These are phyloP conservation scores for Beauveria caledonica DNA, from an alignment of 2,329 filamentous ascomycete species.

Conservation along the genomic window DNA sequence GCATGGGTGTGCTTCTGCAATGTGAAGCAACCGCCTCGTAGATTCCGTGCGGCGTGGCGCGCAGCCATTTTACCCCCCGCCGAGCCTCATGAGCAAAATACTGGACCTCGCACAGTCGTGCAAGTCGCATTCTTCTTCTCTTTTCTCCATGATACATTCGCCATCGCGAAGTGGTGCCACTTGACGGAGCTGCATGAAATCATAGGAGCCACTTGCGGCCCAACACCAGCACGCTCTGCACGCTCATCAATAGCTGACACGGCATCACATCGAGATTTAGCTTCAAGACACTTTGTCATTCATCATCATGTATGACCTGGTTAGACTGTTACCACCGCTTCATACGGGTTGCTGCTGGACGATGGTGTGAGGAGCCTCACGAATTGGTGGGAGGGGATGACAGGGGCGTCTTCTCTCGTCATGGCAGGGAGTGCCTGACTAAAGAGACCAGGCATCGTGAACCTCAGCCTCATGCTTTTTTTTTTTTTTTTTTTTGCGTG, in stretches of 20 bases:
- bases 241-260: not conserved
- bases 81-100: conserved; percentile 3
- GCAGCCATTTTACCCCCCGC: not conserved
- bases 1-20: not conserved
- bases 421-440: conserved; percentile 6
- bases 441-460: conserved; percentile 7
- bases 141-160: not conserved
- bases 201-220: conserved; percentile 9
- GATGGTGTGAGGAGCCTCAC: conserved; percentile 4
- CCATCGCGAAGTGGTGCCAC: conserved; percentile 3
- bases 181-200: conserved; percentile 6
- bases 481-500: not conserved
- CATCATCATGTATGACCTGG: too few species aligned
- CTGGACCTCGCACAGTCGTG: not conserved
- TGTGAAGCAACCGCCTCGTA: not conserved
- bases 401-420: not conserved
- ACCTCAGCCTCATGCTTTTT: conserved; percentile 10
- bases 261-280: not conserved
- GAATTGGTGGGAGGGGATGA: not conserved
- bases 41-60: not conserved
- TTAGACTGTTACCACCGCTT: too few species aligned
- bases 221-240: not conserved
- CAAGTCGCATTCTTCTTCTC: not conserved
- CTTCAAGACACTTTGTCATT: too few species aligned
- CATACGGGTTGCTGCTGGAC: not conserved